Conservation (phyloP, 2,329 filamentous ascomycete species). For the Beauveria sp. region DNA sequence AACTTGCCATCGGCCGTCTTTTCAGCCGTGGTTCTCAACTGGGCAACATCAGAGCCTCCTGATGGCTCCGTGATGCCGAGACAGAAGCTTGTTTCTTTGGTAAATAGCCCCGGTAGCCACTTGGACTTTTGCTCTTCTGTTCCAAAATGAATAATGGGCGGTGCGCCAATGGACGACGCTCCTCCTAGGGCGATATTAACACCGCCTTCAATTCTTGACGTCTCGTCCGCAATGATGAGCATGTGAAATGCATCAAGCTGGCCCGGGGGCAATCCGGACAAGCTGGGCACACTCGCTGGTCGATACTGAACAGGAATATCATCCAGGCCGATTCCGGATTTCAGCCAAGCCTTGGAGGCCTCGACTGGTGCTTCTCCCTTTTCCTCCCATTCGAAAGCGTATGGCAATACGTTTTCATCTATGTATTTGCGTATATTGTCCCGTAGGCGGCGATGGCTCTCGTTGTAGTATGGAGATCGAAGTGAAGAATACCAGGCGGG, state of each 20-base stretch:
- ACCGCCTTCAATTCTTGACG: conserved; percentile 46
- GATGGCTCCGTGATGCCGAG: conserved; percentile 57
- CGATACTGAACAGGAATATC: conserved; percentile 30
- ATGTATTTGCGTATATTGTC: conserved; percentile 50
- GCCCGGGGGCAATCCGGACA: conserved; percentile 35
- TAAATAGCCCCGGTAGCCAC: conserved; percentile 53
- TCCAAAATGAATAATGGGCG: conserved; percentile 56
- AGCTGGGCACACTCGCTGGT: conserved; percentile 29
- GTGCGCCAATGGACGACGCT: conserved; percentile 54
- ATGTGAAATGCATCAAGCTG: conserved; percentile 51
- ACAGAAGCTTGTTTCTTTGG: conserved; percentile 52
- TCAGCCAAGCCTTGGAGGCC: conserved; percentile 29
- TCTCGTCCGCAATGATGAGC: conserved; percentile 48
- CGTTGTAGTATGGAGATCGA: conserved; percentile 51
- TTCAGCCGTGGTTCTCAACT: conserved; percentile 51
- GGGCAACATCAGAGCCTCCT: conserved; percentile 57
- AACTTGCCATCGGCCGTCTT: conserved; percentile 33
- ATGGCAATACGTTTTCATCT: conserved; percentile 48
- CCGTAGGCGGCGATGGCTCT: conserved; percentile 51
- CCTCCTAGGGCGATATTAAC: conserved; percentile 51
- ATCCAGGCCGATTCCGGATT: conserved; percentile 30
- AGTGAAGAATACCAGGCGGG: conserved; percentile 22
- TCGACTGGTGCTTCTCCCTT: conserved; percentile 41
- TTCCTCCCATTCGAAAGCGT: conserved; percentile 57
- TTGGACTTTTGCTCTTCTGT: conserved; percentile 46